Conservation (phyloP, 1,284 basidiomycete genomes). For the Cerrena zonata region DNA sequence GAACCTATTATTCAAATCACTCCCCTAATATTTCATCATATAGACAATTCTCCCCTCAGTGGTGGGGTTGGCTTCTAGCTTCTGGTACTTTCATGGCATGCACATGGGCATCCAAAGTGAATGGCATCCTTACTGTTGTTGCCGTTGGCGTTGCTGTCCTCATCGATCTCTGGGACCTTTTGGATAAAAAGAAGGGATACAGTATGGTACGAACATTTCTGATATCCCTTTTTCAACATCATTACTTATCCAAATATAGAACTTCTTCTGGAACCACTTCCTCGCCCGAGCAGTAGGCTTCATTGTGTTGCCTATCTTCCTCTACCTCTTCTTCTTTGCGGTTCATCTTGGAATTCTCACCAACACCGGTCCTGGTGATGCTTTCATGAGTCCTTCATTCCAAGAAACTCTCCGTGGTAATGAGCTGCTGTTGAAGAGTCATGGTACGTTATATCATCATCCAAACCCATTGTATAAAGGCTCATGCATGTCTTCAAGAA, state of each 20-base stretch:
- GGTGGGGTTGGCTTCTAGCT: conserved; percentile 92
- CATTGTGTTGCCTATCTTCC: conserved; percentile 79
- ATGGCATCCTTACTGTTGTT: conserved; percentile 88
- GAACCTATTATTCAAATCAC: neutral
- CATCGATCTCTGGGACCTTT: conserved; percentile 90
- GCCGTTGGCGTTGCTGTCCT: conserved; percentile 88
- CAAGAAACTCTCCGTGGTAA: conserved; percentile 94
- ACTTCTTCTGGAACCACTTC: conserved; percentile 88
- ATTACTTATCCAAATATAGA: too few relatives aligned
- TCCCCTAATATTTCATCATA: neutral
- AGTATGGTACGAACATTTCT: conserved; percentile 83
- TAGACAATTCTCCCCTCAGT: conserved; percentile 80
- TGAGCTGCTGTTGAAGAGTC: conserved; percentile 83
- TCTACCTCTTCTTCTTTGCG: conserved; percentile 97
- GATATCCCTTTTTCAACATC: too few relatives aligned
- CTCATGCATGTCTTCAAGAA: conserved; percentile 45
- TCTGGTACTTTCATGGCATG: conserved; percentile 93
- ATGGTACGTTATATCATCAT: conserved; percentile 50
- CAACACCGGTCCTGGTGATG: conserved; percentile 89
- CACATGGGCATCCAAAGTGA: conserved; percentile 97
- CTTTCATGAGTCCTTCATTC: conserved; percentile 97
- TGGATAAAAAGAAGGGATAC: conserved; percentile 82
- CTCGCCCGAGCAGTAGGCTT: conserved; percentile 80
- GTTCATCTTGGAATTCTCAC: conserved; percentile 88
- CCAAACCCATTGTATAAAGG: conserved; percentile 2